Conservation (phyloP, 345 rosid genomes). For the Moricandia moricandioides region DNA sequence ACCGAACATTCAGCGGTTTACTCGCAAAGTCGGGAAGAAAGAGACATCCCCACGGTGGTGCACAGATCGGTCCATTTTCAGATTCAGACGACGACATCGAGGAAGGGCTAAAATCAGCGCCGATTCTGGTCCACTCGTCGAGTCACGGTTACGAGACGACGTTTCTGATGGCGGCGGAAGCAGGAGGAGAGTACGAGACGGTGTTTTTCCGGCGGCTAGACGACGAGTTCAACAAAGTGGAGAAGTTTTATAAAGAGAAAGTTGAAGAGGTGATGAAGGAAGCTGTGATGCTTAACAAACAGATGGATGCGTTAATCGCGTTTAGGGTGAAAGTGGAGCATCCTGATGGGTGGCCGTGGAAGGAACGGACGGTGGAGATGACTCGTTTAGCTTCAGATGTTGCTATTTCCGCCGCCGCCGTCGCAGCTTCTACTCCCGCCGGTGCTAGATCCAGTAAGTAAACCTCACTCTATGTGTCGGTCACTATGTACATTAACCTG, state of each 20-base stretch:
- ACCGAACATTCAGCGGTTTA: constrained; percentile 68
- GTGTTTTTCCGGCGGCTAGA: constrained; percentile 37
- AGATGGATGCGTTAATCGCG: not conserved
- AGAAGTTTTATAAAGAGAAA: constrained; percentile 2
- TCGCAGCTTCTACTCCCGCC: not conserved
- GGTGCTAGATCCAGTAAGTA: not conserved
- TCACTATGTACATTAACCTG: no score
- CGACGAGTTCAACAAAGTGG: constrained; percentile 50
- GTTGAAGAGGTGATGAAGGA: not conserved
- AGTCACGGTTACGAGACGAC: constrained; percentile 46
- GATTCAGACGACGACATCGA: constrained; percentile 36
- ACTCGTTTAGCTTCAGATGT: not conserved
- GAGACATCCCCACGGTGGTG: constrained; percentile 15
- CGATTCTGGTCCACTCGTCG: constrained; percentile 42
- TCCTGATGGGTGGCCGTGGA: not conserved
- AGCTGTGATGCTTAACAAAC: not conserved
- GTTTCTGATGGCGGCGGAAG: constrained; percentile 49
- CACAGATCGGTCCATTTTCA: constrained; percentile 20
- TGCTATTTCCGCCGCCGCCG: not conserved
- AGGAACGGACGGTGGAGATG: not conserved
- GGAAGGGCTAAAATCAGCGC: constrained; percentile 17
- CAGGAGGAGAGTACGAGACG: constrained; percentile 64
- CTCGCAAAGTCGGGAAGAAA: constrained; percentile 17
- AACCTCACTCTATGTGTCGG: not conserved
- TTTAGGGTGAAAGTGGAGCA: not conserved